phyloP scores from a whole-genome alignment of 2,329 filamentous ascomycete genomes.

The Monilinia fructicola region DNA sequence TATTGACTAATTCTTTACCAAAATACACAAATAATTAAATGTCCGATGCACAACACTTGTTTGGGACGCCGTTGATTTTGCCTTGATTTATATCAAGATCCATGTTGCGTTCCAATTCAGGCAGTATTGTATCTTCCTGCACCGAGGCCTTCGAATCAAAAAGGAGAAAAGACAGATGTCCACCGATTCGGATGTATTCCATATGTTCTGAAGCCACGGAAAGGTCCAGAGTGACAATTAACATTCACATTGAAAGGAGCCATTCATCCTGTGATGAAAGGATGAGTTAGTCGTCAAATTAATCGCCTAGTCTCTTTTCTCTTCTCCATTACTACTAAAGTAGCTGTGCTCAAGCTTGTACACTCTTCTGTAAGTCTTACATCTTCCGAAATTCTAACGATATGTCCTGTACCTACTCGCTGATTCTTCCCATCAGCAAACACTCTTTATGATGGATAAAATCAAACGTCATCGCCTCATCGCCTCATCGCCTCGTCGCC shows the following conservation, averaged over 20 bases:
- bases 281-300: background rate
- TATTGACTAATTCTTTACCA: background rate
- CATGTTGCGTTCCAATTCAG: slow-evolving; percentile 10
- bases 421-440: background rate
- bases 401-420: background rate
- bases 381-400: background rate
- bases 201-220: background rate
- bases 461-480: background rate
- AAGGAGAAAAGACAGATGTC: background rate
- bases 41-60: slow-evolving; percentile 24
- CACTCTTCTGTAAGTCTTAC: background rate
- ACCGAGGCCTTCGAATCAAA: background rate
- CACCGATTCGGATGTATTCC: background rate
- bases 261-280: background rate
- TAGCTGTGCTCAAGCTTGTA: background rate
- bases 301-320: background rate
- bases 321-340: background rate
- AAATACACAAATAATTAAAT: slow-evolving; percentile 12
- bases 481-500: background rate
- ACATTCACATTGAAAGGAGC: background rate
- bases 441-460: background rate
- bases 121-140: slow-evolving; percentile 4
- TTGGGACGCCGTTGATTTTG: slow-evolving; percentile 21
- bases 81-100: slow-evolving; percentile 17
- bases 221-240: background rate